phyloP scores from a whole-genome alignment of 2,329 filamentous ascomycete species.

The Aspergillus sergii region DNA sequence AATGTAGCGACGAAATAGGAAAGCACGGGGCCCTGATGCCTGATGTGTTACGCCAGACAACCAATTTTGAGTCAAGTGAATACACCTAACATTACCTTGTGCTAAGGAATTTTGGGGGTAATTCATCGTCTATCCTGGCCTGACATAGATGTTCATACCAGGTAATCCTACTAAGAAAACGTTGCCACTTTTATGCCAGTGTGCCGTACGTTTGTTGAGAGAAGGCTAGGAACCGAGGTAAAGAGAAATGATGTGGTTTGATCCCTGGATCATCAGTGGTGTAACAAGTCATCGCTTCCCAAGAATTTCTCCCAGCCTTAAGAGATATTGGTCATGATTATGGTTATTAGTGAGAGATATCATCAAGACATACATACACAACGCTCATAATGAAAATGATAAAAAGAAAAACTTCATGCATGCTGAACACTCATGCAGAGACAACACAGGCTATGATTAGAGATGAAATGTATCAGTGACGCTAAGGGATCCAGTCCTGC shows the following conservation, averaged over 20 bases:
- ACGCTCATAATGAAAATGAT: background rate
- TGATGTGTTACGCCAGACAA: too few relatives aligned
- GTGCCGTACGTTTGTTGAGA: background rate
- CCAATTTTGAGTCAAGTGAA: background rate
- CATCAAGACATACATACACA: conserved; percentile 4
- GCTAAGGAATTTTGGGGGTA: background rate
- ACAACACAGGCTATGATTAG: background rate
- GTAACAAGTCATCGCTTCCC: too few relatives aligned
- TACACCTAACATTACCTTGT: background rate
- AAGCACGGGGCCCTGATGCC: too few relatives aligned
- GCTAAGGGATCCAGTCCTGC: background rate
- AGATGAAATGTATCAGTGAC: background rate
- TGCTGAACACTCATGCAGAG: background rate
- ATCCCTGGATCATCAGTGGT: too few relatives aligned
- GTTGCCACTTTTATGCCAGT: background rate
- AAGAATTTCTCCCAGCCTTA: background rate
- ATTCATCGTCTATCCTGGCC: background rate
- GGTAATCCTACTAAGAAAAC: background rate
- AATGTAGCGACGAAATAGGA: background rate
- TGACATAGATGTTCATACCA: background rate
- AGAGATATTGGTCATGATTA: background rate
- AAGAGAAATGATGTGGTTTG: background rate
- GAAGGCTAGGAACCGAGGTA: background rate
- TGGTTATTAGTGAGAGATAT: background rate
- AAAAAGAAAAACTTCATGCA: background rate